Base-by-base conservation (phyloP, 2,329 filamentous ascomycete species). In the Aureobasidium zeae region DNA sequence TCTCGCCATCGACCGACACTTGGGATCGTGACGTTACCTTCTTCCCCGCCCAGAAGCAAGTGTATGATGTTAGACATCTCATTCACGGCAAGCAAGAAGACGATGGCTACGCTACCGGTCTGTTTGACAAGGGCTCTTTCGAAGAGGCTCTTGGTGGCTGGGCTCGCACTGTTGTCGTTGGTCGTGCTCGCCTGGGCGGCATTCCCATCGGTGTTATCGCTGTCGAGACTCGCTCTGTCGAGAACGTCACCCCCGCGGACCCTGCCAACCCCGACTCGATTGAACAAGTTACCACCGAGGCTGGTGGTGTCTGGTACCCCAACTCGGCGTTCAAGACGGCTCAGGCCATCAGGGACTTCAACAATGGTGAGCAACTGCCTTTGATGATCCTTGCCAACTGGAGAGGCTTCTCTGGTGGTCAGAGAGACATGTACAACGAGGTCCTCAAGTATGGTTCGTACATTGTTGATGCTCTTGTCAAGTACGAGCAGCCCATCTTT, bases 321-420 rank as follows among this genome's bases (percentile, higher is more conserved):
- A 98, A 98, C 77, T 96, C 89, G 9, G 91, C 91, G 17, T 98
- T 89, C 81, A 98, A 98, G 83, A 98, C 91, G 50, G 91, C 91
- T 3, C 91, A 98, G 68, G 91, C 91, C 45, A 94, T 98, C 70
- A 87, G 83, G 58, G 91, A 98, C 72, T 98, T 98, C 78, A 98
- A 98, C 78, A 79, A 94, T 53, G 91, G 91, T 63, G 91, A 98
- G 70, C 91, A 98, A 71, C 75, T 98, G 60, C 91, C 91, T 46
- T 72, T 98, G 53, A 96, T 98, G 87, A 98, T 98, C 62, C 79
- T 98, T 52, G 91, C 91, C 68, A 98, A 98, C 76, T 98, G 91
- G 91, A 83, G 91, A 79, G 91, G 91, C 73, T 98, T 98, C 86
- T 98, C 91, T 54, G 91, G 91, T 72, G 91, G 91, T 52, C 91